phyloP scores from a whole-genome alignment of 192 early-diverging fungal genomes.

The Backusella australiensis region DNA sequence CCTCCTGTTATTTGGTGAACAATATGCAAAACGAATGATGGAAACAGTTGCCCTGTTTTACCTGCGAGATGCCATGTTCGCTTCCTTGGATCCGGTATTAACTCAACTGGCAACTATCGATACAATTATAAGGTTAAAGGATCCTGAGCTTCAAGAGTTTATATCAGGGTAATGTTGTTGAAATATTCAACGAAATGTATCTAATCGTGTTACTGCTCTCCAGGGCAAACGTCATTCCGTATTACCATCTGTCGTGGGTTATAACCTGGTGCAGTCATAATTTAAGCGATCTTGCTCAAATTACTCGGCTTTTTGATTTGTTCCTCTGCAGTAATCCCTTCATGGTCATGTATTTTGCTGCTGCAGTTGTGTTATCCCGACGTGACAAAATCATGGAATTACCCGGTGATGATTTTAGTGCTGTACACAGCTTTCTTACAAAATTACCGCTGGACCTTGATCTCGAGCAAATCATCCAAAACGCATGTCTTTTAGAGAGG shows the following conservation, averaged over 20 bases:
- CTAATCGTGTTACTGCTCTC: background rate
- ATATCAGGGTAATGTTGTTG: slow-evolving; percentile 36
- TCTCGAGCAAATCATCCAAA: slow-evolving; percentile 34
- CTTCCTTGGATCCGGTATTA: slow-evolving; percentile 47
- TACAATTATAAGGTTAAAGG: slow-evolving; percentile 40
- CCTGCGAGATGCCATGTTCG: slow-evolving; percentile 56
- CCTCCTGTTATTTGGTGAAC: slow-evolving; percentile 39
- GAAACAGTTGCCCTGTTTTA: slow-evolving; percentile 50
- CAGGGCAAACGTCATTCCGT: slow-evolving; percentile 47
- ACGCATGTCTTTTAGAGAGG: slow-evolving; percentile 36
- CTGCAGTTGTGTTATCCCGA: slow-evolving; percentile 45
- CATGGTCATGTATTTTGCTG: slow-evolving; percentile 47
- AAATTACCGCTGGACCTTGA: slow-evolving; percentile 50
- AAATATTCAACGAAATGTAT: background rate
- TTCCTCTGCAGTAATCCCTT: slow-evolving; percentile 49
- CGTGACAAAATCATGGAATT: slow-evolving; percentile 40
- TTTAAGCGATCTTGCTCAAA: slow-evolving; percentile 38
- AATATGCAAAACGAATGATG: slow-evolving; percentile 37
- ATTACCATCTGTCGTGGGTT: slow-evolving; percentile 56
- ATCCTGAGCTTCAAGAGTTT: slow-evolving; percentile 41
- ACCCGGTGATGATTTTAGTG: slow-evolving; percentile 44
- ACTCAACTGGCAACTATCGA: slow-evolving; percentile 41
- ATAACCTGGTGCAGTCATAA: slow-evolving; percentile 64
- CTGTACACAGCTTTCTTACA: slow-evolving; percentile 47
- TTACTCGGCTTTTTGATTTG: slow-evolving; percentile 51